Percentiles rank a stretch among this genome's conserved stretches.
phyloP scores from a whole-genome alignment of 768 basidiomycete genomes.

The Lactarius sp. region DNA sequence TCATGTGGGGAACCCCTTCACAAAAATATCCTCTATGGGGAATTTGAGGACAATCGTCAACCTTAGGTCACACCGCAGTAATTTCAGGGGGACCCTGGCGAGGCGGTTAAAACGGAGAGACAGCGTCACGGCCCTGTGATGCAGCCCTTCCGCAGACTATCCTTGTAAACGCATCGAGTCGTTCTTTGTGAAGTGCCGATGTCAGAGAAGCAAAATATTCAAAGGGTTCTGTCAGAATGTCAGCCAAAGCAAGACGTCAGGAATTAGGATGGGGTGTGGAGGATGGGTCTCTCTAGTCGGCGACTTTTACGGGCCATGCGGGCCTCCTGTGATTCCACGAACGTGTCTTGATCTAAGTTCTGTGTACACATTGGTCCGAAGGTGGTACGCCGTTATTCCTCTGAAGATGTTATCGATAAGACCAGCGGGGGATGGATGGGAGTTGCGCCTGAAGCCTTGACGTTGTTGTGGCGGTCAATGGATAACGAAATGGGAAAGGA shows the following conservation, averaged over 20 bases:
- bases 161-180: slow-evolving; percentile 1
- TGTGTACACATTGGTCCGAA: no score
- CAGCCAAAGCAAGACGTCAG: neutral
- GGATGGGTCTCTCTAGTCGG: neutral
- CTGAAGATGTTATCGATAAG: neutral
- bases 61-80: slow-evolving; percentile 7
- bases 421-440: neutral
- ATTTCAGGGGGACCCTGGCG: neutral
- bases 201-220: neutral
- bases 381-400: neutral
- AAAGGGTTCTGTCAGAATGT: neutral
- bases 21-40: neutral
- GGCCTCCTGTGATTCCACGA: neutral
- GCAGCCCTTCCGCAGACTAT: slow-evolving; percentile 1
- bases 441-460: neutral
- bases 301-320: neutral
- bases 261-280: neutral
- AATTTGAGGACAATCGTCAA: slow-evolving; percentile 8
- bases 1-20: neutral
- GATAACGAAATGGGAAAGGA: neutral
- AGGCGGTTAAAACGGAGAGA: neutral
- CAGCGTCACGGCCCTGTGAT: slow-evolving; percentile 8
- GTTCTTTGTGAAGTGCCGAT: slow-evolving; percentile 1
- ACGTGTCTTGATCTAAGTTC: neutral
- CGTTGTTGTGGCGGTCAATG: neutral